These are phyloP conservation scores for Anthoceros angustus DNA, from an alignment of 225 moss, liverwort and hornwort genomes.

Conservation along the genomic window DNA sequence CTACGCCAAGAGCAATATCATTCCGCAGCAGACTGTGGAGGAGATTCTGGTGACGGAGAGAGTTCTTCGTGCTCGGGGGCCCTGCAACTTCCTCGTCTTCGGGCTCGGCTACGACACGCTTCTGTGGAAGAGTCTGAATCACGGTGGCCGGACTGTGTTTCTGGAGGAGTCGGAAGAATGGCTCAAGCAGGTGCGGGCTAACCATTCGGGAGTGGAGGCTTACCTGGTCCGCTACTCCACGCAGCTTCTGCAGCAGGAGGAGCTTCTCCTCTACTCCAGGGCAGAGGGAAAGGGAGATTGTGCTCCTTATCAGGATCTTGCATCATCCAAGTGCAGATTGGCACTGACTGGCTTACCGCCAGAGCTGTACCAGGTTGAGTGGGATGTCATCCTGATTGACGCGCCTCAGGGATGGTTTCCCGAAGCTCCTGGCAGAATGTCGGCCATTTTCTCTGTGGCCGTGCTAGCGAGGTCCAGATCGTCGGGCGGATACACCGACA, in stretches of 20 bases:
- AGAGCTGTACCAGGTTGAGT: background rate
- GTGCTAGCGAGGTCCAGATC: constrained; percentile 17
- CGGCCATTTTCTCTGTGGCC: constrained; percentile 32
- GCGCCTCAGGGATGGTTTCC: constrained; percentile 31
- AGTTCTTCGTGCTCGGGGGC: background rate
- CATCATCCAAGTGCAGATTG: background rate
- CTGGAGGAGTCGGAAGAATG: background rate
- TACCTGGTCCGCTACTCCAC: background rate
- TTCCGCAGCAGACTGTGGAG: background rate
- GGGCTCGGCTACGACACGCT: background rate
- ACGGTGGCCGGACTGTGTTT: background rate
- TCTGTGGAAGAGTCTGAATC: background rate
- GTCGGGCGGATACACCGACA: constrained; percentile 24
- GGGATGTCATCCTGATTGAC: constrained; percentile 36
- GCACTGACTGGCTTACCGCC: background rate
- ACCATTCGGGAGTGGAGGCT: background rate
- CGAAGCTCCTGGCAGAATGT: constrained; percentile 35
- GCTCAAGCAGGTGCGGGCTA: background rate
- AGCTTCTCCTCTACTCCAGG: background rate
- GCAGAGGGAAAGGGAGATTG: background rate
- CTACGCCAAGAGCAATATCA: background rate
- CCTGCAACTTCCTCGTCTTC: background rate
- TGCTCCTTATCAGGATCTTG: background rate
- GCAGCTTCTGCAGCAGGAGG: background rate
- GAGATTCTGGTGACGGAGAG: background rate